phyloP scores from a whole-genome alignment of 805 yeast species.

The Starmerella potacharoeniae region DNA sequence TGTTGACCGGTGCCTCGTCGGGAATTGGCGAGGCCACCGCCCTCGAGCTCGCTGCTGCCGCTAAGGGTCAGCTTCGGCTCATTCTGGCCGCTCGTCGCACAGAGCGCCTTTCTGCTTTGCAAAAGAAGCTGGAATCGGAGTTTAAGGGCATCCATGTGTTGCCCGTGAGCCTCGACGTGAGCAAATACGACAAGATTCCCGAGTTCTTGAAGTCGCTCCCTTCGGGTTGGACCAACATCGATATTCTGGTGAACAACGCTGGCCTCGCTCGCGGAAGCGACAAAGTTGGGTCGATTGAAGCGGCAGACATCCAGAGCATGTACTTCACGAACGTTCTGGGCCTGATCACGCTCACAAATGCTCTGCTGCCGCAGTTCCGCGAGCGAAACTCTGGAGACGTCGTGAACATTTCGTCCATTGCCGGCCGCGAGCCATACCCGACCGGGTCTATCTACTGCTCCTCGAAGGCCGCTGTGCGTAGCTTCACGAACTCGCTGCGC shows the following conservation, averaged over 20 bases:
- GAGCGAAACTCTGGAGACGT: conserved; percentile 52
- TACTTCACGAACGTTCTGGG: conserved; percentile 83
- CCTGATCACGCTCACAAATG: conserved; percentile 71
- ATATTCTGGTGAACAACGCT: conserved; percentile 52
- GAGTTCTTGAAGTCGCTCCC: conserved; percentile 46
- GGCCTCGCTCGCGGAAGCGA: conserved; percentile 67
- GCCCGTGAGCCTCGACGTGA: conserved; percentile 45
- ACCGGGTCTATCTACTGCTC: conserved; percentile 65
- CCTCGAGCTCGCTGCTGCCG: conserved; percentile 64
- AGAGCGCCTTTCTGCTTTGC: conserved; percentile 44
- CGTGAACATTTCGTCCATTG: conserved; percentile 56
- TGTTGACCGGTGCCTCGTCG: conserved; percentile 93
- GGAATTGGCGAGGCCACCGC: conserved; percentile 96
- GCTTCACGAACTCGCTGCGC: conserved; percentile 51
- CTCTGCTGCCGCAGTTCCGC: conserved; percentile 59
- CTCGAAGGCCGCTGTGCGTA: conserved; percentile 49
- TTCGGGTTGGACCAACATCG: conserved; percentile 43
- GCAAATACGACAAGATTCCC: conserved; percentile 40
- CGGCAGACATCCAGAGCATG: conserved; percentile 61
- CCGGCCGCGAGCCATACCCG: conserved; percentile 60
- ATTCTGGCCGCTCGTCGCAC: conserved; percentile 69
- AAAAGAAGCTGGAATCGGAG: conserved; percentile 36
- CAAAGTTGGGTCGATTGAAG: conserved; percentile 53
- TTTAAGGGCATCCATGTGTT: conserved; percentile 40
- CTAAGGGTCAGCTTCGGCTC: conserved; percentile 59